Percentiles rank a stretch among this genome's conserved stretches.
Evolutionary conservation across 2,329 filamentous ascomycete genomes (phyloP).

Genomic region (Ceratocystis smalleyi): DNA sequence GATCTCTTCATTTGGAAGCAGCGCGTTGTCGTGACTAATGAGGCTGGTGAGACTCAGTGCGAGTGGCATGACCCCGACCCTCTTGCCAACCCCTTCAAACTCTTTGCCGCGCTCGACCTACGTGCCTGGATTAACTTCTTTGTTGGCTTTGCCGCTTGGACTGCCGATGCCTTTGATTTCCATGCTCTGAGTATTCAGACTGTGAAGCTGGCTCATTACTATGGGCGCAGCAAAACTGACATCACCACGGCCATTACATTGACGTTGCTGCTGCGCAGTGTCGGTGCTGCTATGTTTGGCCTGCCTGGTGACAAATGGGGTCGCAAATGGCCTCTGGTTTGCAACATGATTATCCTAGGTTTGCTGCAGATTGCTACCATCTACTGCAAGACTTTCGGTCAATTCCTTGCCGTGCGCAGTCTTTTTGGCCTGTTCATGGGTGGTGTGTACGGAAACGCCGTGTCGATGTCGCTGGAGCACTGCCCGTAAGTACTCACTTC

Average conservation of each 20-base stretch:
- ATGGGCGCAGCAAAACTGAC: slow-evolving; percentile 40
- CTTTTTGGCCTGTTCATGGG: slow-evolving; percentile 74
- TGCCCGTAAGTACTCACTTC: slow-evolving; percentile 40
- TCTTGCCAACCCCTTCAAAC: slow-evolving; percentile 53
- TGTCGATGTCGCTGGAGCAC: slow-evolving; percentile 64
- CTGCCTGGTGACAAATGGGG: slow-evolving; percentile 65
- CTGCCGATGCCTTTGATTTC: slow-evolving; percentile 71
- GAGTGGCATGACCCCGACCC: slow-evolving; percentile 55
- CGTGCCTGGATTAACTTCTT: slow-evolving; percentile 62
- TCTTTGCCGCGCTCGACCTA: slow-evolving; percentile 47
- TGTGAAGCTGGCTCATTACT: slow-evolving; percentile 45
- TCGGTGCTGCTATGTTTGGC: slow-evolving; percentile 63
- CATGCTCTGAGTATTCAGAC: slow-evolving; percentile 68
- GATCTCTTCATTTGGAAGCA: slow-evolving; percentile 64
- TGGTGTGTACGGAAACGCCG: slow-evolving; percentile 62
- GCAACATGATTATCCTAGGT: slow-evolving; percentile 60
- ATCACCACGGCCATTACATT: slow-evolving; percentile 63
- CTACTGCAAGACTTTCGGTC: slow-evolving; percentile 53
- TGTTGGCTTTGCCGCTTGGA: slow-evolving; percentile 62
- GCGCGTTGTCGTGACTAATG: slow-evolving; percentile 50
- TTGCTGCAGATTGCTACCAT: slow-evolving; percentile 59
- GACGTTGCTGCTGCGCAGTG: slow-evolving; percentile 56
- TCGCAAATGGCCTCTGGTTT: slow-evolving; percentile 69
- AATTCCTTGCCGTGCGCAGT: slow-evolving; percentile 57
- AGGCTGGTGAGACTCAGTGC: slow-evolving; percentile 45